Percentiles rank a stretch among this genome's conserved stretches.
Evolutionary conservation across 148 eudicot genomes (phyloP).

Genomic region (Arbutus unedo): DNA sequence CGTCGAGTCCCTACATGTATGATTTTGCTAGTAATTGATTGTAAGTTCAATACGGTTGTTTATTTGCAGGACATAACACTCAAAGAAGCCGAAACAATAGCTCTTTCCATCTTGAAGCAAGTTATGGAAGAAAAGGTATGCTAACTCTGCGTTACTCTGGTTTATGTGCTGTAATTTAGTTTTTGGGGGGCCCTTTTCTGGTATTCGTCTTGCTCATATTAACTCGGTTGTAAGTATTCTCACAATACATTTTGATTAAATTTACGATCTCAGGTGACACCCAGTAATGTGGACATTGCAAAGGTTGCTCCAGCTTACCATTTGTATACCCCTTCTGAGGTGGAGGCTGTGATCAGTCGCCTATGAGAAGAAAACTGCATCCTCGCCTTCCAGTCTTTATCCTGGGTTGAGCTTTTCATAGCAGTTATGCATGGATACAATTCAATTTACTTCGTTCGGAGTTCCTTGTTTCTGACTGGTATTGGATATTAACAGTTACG

Average conservation of each 20-base stretch:
- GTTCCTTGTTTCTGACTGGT: neutral
- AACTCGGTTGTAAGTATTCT: neutral
- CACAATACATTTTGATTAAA: neutral
- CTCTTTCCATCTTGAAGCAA: conserved; percentile 95
- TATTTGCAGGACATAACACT: conserved; percentile 69
- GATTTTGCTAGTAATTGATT: neutral
- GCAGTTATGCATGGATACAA: neutral
- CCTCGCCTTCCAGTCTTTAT: neutral
- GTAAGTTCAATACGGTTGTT: neutral
- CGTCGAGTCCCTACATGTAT: neutral
- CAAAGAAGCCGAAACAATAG: conserved; percentile 87
- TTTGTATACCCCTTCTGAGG: conserved; percentile 85
- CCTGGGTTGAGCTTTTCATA: neutral
- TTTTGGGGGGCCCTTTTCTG: neutral
- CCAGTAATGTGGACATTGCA: conserved; percentile 96
- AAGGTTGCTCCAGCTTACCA: conserved; percentile 94
- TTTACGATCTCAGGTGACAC: conserved; percentile 62
- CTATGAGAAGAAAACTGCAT: conserved; percentile 40
- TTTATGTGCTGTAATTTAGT: neutral
- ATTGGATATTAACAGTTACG: neutral
- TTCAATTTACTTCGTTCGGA: conserved; percentile 13
- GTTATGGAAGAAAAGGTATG: conserved; percentile 99
- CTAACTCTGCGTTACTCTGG: conserved; percentile 2
- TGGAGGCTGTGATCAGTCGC: conserved; percentile 83
- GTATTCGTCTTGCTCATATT: neutral